Percentiles rank a stretch among this genome's conserved stretches.
Evolutionary conservation across 768 basidiomycete genomes (phyloP).

Genomic region (Coprinopsis marcescibilis): DNA sequence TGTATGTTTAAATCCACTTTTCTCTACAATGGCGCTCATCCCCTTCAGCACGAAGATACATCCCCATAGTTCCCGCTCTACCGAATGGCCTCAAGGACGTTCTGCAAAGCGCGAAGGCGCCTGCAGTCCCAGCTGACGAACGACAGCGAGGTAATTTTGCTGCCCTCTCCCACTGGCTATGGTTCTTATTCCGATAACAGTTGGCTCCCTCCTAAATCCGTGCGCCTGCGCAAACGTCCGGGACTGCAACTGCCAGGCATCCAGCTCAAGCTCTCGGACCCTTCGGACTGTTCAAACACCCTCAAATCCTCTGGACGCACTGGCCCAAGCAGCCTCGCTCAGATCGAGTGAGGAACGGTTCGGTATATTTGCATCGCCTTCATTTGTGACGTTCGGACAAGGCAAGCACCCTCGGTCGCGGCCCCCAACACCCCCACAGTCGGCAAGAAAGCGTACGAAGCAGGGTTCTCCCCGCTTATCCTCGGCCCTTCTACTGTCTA

Average conservation of each 20-base stretch:
- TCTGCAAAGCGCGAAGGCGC: conserved; percentile 15
- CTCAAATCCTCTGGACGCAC: conserved; percentile 21
- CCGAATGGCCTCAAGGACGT: conserved; percentile 71
- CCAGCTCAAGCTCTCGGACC: conserved; percentile 10
- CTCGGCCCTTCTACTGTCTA: conserved; percentile 20
- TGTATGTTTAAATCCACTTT: conserved; percentile 24
- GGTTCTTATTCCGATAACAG: conserved; percentile 28
- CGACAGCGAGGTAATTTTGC: conserved; percentile 43
- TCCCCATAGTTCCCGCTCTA: conserved; percentile 64
- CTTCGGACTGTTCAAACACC: conserved; percentile 8
- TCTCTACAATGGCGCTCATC: not conserved
- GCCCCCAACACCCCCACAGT: conserved; percentile 24
- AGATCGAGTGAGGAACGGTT: conserved; percentile 19
- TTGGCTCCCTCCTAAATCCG: conserved; percentile 57
- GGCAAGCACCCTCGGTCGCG: conserved; percentile 14
- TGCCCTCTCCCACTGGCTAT: conserved; percentile 3
- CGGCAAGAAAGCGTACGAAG: conserved; percentile 29
- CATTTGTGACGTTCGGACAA: conserved; percentile 1
- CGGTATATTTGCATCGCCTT: conserved; percentile 10
- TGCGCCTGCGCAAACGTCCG: conserved; percentile 53
- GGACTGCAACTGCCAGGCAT: conserved; percentile 44
- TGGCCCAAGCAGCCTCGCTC: conserved; percentile 35
- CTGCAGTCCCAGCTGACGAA: conserved; percentile 31
- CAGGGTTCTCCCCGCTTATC: conserved; percentile 7
- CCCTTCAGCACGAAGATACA: conserved; percentile 55